Base-by-base conservation (phyloP, 192 early-diverging fungal genomes). In the Coemansia reversa region DNA sequence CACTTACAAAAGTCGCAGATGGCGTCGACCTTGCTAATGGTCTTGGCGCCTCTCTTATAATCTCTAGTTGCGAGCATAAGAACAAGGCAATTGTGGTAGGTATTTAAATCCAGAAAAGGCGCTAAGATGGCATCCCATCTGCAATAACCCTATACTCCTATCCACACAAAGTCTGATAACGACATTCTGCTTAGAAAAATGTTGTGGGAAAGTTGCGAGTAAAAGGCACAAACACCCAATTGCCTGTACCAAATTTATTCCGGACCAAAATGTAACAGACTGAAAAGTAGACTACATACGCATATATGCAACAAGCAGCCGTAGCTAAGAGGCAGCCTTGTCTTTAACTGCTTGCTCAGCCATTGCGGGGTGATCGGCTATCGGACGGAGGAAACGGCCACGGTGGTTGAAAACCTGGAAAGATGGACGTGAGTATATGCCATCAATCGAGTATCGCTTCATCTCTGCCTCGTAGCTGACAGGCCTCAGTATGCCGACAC, bases 381-480 rank as follows among this genome's bases (percentile, higher is more conserved):
- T 35, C 23, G 77, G 77, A 12, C 68, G 77, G 8, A 79, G 60
- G 24, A 60, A 74, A 45, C 77, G 77, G 32, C 77, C 77, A 25
- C 77, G 77, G 52, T 79, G 77, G 72, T 74, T 74, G 50, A 67
- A 79, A 7, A 71, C 65, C 61, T 79, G 77, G 72, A 79, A 79
- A 51, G 77, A 79, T 23, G 77, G 72, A 19, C 77, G 63, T 53
- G 77, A 79, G 55, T 66, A 79, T 27, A 79, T 57, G 51, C 77
- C 77, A 32, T 79, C 72, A 30, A 79, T 61, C 49, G 77, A 79
- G 63, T 79, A 79, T 63, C 77, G 77, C 72, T 74, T 79, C 77
- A 79, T 79, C 68, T 79, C 77, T 11, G 77, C 67, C 59, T 79
- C 77, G 35, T 79, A 79, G 77, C 77, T 79, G 51, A 79, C 65